phyloP scores from a whole-genome alignment of 257 asterid genomes.

The Solanum etuberosum region DNA sequence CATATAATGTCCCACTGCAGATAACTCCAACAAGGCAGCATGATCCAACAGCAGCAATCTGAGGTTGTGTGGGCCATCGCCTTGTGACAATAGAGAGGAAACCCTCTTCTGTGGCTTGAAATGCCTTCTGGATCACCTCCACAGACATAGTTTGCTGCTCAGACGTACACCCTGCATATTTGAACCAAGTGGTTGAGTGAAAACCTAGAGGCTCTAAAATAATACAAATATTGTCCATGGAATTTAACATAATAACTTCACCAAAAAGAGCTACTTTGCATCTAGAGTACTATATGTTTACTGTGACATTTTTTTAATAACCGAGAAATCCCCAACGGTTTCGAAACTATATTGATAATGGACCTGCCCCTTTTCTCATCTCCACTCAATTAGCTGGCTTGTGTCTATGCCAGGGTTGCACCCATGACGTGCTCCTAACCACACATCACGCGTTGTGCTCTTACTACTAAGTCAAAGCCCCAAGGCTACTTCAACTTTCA shows the following conservation, averaged over 20 bases:
- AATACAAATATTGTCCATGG: not conserved
- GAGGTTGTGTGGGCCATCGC: constrained; percentile 47
- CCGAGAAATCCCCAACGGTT: not conserved
- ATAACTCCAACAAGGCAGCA: constrained; percentile 59
- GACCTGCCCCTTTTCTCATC: not conserved
- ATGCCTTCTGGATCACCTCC: constrained; percentile 51
- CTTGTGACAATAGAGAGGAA: constrained; percentile 39
- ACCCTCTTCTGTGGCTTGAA: constrained; percentile 66
- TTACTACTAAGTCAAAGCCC: not conserved
- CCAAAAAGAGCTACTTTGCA: not conserved
- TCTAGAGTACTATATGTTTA: not conserved
- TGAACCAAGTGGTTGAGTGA: not conserved
- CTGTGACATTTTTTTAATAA: not conserved
- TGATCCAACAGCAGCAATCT: constrained; percentile 63
- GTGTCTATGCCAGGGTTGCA: not conserved
- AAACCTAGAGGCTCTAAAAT: not conserved
- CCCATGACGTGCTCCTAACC: not conserved
- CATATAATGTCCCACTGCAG: constrained; percentile 45
- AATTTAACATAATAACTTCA: not conserved
- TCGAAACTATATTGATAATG: not conserved
- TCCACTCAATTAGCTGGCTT: not conserved
- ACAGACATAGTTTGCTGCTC: constrained; percentile 46
- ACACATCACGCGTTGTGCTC: not conserved
- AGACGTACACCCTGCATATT: constrained; percentile 35
- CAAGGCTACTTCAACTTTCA: not conserved